Conservation (phyloP, 805 yeast genomes). For the Hanseniaspora opuntiae region DNA sequence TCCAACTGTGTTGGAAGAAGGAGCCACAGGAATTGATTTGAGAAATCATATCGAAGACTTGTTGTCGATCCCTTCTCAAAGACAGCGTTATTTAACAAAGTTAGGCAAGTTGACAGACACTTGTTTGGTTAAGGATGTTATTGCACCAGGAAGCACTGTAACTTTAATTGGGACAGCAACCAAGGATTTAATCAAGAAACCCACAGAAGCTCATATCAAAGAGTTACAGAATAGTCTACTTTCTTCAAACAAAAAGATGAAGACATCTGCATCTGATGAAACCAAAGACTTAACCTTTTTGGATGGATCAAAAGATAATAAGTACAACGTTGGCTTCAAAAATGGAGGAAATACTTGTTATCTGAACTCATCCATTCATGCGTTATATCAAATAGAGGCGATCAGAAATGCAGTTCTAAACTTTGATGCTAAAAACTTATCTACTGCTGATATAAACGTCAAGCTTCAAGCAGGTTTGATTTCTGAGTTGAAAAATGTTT, state of each 20-base stretch:
- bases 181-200: slow-evolving; percentile 38
- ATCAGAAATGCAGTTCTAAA: slow-evolving; percentile 49
- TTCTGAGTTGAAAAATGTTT: slow-evolving; percentile 35
- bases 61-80: slow-evolving; percentile 73
- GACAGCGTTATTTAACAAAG: slow-evolving; percentile 81
- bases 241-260: slow-evolving; percentile 1
- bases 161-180: slow-evolving; percentile 93
- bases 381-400: slow-evolving; percentile 65
- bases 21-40: slow-evolving; percentile 36
- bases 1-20: slow-evolving; percentile 28
- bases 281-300: slow-evolving; percentile 43
- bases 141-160: slow-evolving; percentile 53
- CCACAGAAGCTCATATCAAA: slow-evolving; percentile 18
- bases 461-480: slow-evolving; percentile 30
- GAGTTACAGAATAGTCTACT: slow-evolving; percentile 1
- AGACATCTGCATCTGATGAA: neutral
- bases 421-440: slow-evolving; percentile 33
- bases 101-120: slow-evolving; percentile 80
- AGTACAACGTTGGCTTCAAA: slow-evolving; percentile 49
- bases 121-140: slow-evolving; percentile 31
- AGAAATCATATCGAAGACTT: slow-evolving; percentile 56
- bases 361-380: slow-evolving; percentile 78
- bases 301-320: slow-evolving; percentile 46
- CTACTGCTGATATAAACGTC: slow-evolving; percentile 35
- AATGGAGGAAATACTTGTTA: slow-evolving; percentile 95